These are phyloP conservation scores for Penicillium salamii DNA, from an alignment of 495 filamentous ascomycete genomes.

Conservation along the genomic window DNA sequence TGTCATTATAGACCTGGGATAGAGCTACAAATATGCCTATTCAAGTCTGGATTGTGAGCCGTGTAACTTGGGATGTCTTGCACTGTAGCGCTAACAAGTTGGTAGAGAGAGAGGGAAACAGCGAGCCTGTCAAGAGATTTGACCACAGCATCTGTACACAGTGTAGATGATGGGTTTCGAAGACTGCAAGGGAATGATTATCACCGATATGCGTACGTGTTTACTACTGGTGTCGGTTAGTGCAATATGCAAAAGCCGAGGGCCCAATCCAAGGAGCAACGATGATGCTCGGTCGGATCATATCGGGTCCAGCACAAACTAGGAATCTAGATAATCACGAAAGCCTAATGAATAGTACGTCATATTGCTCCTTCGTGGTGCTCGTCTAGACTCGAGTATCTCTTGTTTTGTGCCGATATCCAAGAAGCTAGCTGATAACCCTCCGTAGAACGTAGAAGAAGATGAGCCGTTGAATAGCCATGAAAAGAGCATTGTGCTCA, in stretches of 20 bases:
- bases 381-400: neutral
- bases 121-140: too few relatives aligned
- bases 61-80: conserved; percentile 27
- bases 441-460: conserved; percentile 8
- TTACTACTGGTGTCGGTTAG: neutral
- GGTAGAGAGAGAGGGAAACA: too few relatives aligned
- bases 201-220: neutral
- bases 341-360: neutral
- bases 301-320: conserved; percentile 8
- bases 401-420: conserved; percentile 13
- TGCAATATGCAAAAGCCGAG: conserved; percentile 1
- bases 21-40: neutral
- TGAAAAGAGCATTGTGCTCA: conserved; percentile 13
- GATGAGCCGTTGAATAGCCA: conserved; percentile 11
- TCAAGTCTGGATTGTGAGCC: conserved; percentile 1
- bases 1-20: conserved; percentile 15
- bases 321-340: neutral
- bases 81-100: neutral
- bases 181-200: neutral
- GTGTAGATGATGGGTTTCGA: too few relatives aligned
- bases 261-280: neutral
- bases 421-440: conserved; percentile 5
- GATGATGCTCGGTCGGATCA: conserved; percentile 15
- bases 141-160: too few relatives aligned
- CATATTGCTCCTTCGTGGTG: neutral